These are phyloP conservation scores for Suillus luteus DNA, from an alignment of 768 basidiomycete species.

Conservation along the genomic window DNA sequence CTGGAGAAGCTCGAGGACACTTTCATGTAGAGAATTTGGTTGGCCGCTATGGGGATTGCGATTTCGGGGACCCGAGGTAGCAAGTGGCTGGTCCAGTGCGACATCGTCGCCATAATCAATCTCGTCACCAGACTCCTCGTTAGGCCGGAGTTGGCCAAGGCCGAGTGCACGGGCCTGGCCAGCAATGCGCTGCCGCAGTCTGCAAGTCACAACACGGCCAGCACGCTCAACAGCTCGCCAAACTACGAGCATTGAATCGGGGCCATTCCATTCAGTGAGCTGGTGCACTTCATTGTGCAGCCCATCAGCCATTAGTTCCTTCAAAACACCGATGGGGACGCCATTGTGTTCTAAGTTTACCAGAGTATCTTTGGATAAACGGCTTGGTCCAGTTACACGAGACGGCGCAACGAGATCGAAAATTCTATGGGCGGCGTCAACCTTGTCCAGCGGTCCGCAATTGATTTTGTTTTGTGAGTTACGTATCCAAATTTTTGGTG, in stretches of 20 bases:
- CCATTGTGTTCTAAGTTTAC: constrained; percentile 64
- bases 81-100: not conserved
- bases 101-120: constrained; percentile 23
- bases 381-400: constrained; percentile 40
- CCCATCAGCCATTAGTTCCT: constrained; percentile 49
- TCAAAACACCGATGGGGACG: constrained; percentile 46
- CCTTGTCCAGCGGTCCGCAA: constrained; percentile 26
- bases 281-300: constrained; percentile 49
- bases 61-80: constrained; percentile 2
- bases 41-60: constrained; percentile 24
- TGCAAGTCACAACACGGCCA: constrained; percentile 46
- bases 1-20: constrained; percentile 58
- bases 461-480: constrained; percentile 62
- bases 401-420: constrained; percentile 63
- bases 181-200: constrained; percentile 46
- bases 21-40: constrained; percentile 40
- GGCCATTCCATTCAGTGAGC: constrained; percentile 54
- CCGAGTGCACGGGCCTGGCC: constrained; percentile 63
- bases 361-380: constrained; percentile 57
- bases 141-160: constrained; percentile 41
- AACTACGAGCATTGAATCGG: constrained; percentile 48
- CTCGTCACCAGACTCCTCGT: constrained; percentile 37
- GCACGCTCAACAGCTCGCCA: constrained; percentile 51
- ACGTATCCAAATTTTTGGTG: constrained; percentile 64
- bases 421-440: constrained; percentile 50